Evolutionary conservation across 257 asterid species (phyloP), one percentile per base, ranked within the genome.

Genomic region (Solanum medicagineum): DNA sequence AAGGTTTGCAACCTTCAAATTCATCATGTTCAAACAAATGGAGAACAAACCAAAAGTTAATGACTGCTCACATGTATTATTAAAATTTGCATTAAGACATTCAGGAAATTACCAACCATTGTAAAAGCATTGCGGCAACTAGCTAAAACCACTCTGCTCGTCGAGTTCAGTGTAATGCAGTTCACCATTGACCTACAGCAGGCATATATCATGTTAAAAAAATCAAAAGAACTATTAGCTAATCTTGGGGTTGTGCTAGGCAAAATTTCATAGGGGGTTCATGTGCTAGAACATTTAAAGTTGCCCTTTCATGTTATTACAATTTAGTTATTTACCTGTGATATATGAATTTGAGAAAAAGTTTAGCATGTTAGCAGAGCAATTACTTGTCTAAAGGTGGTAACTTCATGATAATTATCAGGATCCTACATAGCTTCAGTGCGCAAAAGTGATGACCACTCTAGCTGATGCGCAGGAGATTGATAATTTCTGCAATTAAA

Each of bases 71-170:
- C 63, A 26, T 24, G 47, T 51, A 53, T 5, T 24, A 80, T 19
- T 32, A 81, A 69, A 84, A 8, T 71, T 40, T 74, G 80, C 77
- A 85, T 65, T 73, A 83, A 83, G 83, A 49, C 77, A 79, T 14
- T 49, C 60, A 32, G 80, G 83, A 88, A 81, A 87, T n/a, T 87
- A 66, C 90, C 84, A 83, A 95, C 99, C 99, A 96, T 96, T 53
- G 98, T 91, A 86, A 93, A 94, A 71, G 99, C 98, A 89, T 96
- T 96, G 74, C 99, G 96, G 83, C 98, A 93, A 93, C 99, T 96
- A n/a, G 98, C 90, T 90, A 96, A 87, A 17, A 93, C 98, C 81
- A 93, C 98, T 92, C 98, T 90, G 94, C 96, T 96, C 11, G 98
- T 90, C 20, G 99, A 93, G 74, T 93, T 93, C 89, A 96, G 89